Percentiles rank a stretch among this genome's conserved stretches.
Conservation (phyloP, 345 rosid genomes). For the Salix purpurea region DNA sequence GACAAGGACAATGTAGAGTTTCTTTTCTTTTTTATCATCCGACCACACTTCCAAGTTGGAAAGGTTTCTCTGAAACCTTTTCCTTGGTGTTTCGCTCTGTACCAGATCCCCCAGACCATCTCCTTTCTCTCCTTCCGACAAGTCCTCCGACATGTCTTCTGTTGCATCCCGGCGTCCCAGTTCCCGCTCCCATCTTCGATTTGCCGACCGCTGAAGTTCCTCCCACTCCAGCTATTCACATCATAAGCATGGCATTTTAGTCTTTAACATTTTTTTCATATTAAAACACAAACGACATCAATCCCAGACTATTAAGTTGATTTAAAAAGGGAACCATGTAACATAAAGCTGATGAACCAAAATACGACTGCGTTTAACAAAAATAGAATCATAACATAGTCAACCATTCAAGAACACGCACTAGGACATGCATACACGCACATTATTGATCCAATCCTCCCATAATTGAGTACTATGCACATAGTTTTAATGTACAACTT, state of each 20-base stretch:
- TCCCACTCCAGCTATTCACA: slow-evolving; percentile 67
- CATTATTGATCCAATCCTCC: not conserved
- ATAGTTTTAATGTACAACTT: not conserved
- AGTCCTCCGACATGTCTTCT: slow-evolving; percentile 86
- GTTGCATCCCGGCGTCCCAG: slow-evolving; percentile 80
- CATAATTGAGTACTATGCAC: not conserved
- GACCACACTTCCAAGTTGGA: slow-evolving; percentile 91
- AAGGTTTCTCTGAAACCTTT: slow-evolving; percentile 51
- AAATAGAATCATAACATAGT: not conserved
- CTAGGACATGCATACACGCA: not conserved
- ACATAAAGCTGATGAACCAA: not conserved
- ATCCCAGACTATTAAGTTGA: not conserved
- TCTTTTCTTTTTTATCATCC: slow-evolving; percentile 87
- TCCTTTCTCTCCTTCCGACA: slow-evolving; percentile 93
- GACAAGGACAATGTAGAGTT: slow-evolving; percentile 80
- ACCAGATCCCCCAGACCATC: slow-evolving; percentile 56
- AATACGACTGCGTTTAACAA: not conserved
- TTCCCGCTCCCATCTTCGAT: slow-evolving; percentile 70
- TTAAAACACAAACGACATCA: not conserved
- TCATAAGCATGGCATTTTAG: slow-evolving; percentile 3
- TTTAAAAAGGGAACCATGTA: not conserved
- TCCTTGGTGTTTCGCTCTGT: slow-evolving; percentile 64
- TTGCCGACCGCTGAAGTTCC: slow-evolving; percentile 54
- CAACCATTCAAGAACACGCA: not conserved
- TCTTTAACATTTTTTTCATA: not conserved